Evolutionary conservation across 495 filamentous ascomycete species (phyloP).

Genomic region (Lepidopterella palustris): DNA sequence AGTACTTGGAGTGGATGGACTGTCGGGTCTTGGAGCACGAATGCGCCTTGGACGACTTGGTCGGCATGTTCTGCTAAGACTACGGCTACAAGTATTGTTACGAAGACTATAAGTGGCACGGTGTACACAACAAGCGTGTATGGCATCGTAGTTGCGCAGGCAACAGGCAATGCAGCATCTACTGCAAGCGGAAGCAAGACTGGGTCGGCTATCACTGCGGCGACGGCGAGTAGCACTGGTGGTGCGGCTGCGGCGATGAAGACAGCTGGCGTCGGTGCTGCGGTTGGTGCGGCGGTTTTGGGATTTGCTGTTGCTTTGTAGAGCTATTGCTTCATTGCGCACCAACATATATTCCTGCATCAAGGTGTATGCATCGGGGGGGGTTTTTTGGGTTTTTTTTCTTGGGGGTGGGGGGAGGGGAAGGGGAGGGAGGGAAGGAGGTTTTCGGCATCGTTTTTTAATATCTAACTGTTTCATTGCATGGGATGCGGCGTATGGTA

Average conservation of each 20-base stretch:
- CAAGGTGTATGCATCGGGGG: conserved; percentile 6
- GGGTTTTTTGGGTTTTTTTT: no score
- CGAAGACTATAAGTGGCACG: conserved; percentile 26
- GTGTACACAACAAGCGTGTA: conserved; percentile 22
- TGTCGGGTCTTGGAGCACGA: conserved; percentile 26
- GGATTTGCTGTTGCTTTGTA: conserved; percentile 16
- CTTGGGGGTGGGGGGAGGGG: no score
- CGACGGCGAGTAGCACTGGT: conserved; percentile 1
- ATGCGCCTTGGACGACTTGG: conserved; percentile 35
- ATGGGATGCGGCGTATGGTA: no score
- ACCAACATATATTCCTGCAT: neutral
- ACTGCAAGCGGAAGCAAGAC: neutral
- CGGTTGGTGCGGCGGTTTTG: conserved; percentile 16
- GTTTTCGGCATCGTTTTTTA: no score
- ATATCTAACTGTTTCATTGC: no score
- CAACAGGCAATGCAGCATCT: neutral
- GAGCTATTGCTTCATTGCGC: neutral
- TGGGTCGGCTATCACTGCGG: neutral
- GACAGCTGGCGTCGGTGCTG: conserved; percentile 9
- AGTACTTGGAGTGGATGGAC: conserved; percentile 36
- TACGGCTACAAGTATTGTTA: conserved; percentile 27
- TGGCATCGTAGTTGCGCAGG: conserved; percentile 31
- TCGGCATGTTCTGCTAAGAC: conserved; percentile 29
- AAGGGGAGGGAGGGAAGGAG: no score
- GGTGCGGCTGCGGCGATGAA: conserved; percentile 10